Evolutionary conservation across 768 basidiomycete genomes (phyloP), one percentile per base, ranked within the genome.

Genomic region (Rhodotorula babjevae): DNA sequence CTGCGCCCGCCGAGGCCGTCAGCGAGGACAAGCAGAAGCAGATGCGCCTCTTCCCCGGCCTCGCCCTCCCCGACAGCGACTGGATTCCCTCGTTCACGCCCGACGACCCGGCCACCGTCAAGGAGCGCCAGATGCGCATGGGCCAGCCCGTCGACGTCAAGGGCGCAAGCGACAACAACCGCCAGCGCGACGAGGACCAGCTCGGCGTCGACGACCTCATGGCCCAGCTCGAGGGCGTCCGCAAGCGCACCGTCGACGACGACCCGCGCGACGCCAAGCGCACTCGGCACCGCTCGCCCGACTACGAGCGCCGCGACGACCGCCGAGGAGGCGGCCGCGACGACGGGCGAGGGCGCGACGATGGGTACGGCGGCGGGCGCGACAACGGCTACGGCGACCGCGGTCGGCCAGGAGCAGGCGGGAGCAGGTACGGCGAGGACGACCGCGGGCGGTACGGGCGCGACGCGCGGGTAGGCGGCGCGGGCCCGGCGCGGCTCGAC

Each of bases 191-290:
- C 62, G 68, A 58, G 21, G 61, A 69, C 47, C 66, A 76, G 36
- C 85, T 89, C 81, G 92, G 93, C 80, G 86, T 95, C 60, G 95
- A 94, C 62, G 92, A 93, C 79, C 83, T 96, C 80, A 92, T 97
- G 87, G 83, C 86, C 21, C 85, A 89, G 76, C 84, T 89, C 29
- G 88, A 89, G 72, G 83, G 84, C 33, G 87, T 88, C 25, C 88
- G 89, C 25, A 87, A 86, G 82, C 90, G 89, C 78, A 80, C 83
- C 21, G 42, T 16, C 42, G 59, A 46, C 23, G 82, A 81, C 52
- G 81, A 50, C 52, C 44, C 33, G 76, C 67, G 77, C 80, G 59
- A 40, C 42, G 42, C 27, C 21, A 75, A 81, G 77, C 61, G 61
- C 84, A 83, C 42, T 83, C 85, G 29, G 78, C 85, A 72, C 55